Evolutionary conservation across 2,329 filamentous ascomycete genomes (phyloP).

Genomic region (Cryphonectria japonica): DNA sequence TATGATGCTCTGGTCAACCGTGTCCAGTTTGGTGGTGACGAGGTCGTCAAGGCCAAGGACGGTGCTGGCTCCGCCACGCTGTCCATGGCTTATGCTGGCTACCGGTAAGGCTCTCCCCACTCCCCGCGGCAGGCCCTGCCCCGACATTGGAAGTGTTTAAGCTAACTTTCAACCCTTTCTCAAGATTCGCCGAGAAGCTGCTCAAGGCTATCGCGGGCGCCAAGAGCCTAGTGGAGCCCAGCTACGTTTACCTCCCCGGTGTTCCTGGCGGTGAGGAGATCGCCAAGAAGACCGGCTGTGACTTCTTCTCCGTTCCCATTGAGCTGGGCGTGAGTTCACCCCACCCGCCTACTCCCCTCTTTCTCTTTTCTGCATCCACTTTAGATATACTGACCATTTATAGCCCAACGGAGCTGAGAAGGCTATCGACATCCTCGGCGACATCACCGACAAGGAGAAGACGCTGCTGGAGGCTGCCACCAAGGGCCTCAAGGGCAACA

Average conservation of each 20-base stretch:
- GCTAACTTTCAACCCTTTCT: constrained; percentile 26
- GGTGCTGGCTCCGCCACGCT: constrained; percentile 82
- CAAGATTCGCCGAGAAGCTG: constrained; percentile 92
- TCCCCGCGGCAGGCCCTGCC: no score
- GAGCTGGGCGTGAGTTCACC: constrained; percentile 82
- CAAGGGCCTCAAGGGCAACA: constrained; percentile 86
- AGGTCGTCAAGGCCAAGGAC: constrained; percentile 86
- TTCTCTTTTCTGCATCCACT: background rate
- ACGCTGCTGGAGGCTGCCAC: constrained; percentile 76
- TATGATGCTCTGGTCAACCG: constrained; percentile 89
- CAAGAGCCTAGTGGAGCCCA: constrained; percentile 91
- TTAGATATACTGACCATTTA: background rate
- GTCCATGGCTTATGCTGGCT: constrained; percentile 91
- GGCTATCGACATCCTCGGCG: constrained; percentile 76
- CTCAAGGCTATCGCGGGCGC: constrained; percentile 87
- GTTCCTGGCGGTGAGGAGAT: constrained; percentile 86
- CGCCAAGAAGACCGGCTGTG: constrained; percentile 77
- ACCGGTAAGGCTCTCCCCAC: constrained; percentile 62
- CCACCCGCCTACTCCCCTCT: background rate
- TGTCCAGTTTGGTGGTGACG: constrained; percentile 97
- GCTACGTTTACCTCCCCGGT: constrained; percentile 93
- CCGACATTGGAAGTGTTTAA: background rate
- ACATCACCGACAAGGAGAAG: constrained; percentile 86
- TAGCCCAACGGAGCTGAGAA: constrained; percentile 85
- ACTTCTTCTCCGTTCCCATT: constrained; percentile 96